Evolutionary conservation across 768 basidiomycete genomes (phyloP), one percentile per base, ranked within the genome.

Genomic region (Suillus brevipes): DNA sequence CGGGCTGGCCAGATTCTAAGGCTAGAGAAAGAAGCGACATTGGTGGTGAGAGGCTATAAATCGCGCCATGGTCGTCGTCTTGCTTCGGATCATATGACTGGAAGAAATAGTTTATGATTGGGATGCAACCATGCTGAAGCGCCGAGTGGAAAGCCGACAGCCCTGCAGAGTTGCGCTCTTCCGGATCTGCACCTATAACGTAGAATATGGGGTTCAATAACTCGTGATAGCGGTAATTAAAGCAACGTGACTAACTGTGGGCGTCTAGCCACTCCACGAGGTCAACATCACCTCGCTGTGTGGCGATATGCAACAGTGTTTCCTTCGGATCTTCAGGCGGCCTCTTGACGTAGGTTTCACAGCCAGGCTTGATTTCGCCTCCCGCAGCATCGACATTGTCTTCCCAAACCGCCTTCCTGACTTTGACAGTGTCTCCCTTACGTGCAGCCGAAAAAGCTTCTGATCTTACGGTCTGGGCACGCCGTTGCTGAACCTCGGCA

Each of bases 251-350:
- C 86, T 69, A 69, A 91, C 91, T 85, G 72, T 92, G 90, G 6
- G 84, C 80, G 75, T 88, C 84, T 14, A 93, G 83, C 90, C 90
- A 92, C 68, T 84, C 74, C 9, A 89, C 81, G 61, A 93, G 75
- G 25, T 82, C 83, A 8, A 76, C 68, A 75, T 92, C 83, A 12
- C 86, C 88, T 62, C 80, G 78, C 62, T 73, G 76, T 3, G 84
- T 81, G 60, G 85, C 87, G 64, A 94, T 89, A 69, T 92, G 91
- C 62, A 89, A 74, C 13, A 94, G 78, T 45, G 90, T 90, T 76
- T 92, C 87, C 67, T 79, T 77, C n/a, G 79, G 80, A 75, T 91
- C 89, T 64, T 79, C 69, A 13, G 85, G 85, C 5, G 67, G 66
- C 13, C 45, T 66, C 65, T 80, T 74, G 55, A 86, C 80, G 68